Percentiles rank a stretch among this genome's conserved stretches.
phyloP scores from a whole-genome alignment of 169 alveolate genomes.

The Plasmodium cynomolgi region DNA sequence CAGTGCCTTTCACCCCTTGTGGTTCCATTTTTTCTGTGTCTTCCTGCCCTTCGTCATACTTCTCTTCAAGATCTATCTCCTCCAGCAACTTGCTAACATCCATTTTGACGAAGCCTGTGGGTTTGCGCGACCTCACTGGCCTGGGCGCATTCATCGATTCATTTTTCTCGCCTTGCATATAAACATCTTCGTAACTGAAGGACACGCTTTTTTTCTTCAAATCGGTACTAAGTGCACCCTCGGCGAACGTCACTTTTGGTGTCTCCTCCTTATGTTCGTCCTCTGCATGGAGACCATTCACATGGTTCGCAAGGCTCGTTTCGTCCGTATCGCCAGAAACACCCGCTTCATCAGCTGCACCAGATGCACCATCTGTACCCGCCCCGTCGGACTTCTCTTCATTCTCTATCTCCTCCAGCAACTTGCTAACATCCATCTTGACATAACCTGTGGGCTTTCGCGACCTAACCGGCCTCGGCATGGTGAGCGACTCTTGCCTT shows the following conservation, averaged over 20 bases:
- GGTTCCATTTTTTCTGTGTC: neutral
- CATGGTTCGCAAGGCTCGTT: neutral
- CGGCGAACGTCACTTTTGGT: neutral
- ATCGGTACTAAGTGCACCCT: neutral
- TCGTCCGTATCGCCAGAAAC: neutral
- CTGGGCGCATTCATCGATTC: neutral
- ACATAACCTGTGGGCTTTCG: slow-evolving; percentile 66
- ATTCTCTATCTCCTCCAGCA: slow-evolving; percentile 13
- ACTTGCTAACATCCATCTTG: slow-evolving; percentile 14
- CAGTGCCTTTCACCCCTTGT: neutral
- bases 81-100: slow-evolving; percentile 26
- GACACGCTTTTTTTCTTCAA: neutral
- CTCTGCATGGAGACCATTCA: neutral
- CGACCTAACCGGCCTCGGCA: slow-evolving; percentile 34
- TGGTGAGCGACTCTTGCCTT: neutral
- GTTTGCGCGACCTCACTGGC: slow-evolving; percentile 27
- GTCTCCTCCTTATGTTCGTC: neutral
- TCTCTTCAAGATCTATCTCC: slow-evolving; percentile 2
- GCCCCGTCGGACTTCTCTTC: neutral
- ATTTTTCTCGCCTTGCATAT: neutral
- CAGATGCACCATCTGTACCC: neutral
- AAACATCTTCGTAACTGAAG: neutral
- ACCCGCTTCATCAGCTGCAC: neutral
- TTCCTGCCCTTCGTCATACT: slow-evolving; percentile 12
- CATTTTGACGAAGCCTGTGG: slow-evolving; percentile 58